Evolutionary conservation across 225 moss, liverwort and hornwort genomes (phyloP), one percentile per base, ranked within the genome.

Genomic region (Marchantia paleacea): DNA sequence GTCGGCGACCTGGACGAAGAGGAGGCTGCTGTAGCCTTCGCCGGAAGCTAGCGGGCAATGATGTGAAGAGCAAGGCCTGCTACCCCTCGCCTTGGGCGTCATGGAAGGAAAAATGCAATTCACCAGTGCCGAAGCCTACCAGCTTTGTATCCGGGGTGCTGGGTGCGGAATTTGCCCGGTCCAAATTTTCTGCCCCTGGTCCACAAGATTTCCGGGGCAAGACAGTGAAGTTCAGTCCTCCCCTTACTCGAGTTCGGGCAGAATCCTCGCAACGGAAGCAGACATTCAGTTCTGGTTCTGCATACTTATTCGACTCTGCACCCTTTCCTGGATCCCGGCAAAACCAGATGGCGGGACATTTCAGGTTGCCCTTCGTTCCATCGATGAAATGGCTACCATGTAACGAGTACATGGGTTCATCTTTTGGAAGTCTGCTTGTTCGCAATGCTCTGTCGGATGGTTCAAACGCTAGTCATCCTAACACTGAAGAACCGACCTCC

Each of bases 361-460:
- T 69, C 69, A 69, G 75, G 54, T 75, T 88, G 25, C 88, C 88
- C 10, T 66, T 85, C 64, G 49, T 83, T 15, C 88, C 88, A 4
- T 88, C 85, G 0, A 83, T 88, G 88, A 83, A 66, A 19, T 88
- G 81, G 81, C 81, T 88, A 15, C 88, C 88, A 6, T 88, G 88
- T 64, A 81, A 79, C 49, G 78, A 85, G 69, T 88, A 79, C 53
- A 57, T 66, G 81, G 81, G 85, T 29, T 62, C 79, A 15, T 71
- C 88, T 15, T 88, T 81, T 8, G 58, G 75, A 6, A 85, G 85
- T 78, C 47, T 81, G 61, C n/a, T 83, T 16, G 88, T 85, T 7
- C 71, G 78, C 11, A 85, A 72, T 52, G 85, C 88, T 0, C 76
- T 88, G 12, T 74, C 73, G 20, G 85, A 85, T n/a, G 77, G 87